Percentiles rank a stretch among this genome's conserved stretches.
Evolutionary conservation across 148 eudicot genomes (phyloP).

Genomic region (Nepenthes mirabilis): DNA sequence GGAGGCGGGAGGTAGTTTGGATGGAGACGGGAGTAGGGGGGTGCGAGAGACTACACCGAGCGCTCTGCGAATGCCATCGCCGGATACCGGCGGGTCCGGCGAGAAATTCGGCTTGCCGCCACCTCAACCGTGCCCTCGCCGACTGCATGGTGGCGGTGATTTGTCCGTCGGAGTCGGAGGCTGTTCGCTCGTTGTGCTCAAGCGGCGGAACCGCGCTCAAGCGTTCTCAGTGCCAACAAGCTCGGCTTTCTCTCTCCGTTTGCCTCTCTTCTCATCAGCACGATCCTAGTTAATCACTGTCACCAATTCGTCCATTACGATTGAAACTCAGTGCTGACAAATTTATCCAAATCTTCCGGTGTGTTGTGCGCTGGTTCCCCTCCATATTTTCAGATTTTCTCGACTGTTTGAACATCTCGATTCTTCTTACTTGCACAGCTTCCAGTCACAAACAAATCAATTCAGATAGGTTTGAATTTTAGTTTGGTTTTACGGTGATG

Average conservation of each 20-base stretch:
- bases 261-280: slow-evolving; percentile 47
- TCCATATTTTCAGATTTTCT: too few species aligned
- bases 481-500: too few species aligned
- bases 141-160: slow-evolving; percentile 35
- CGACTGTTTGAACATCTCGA: too few species aligned
- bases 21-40: background rate
- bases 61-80: slow-evolving; percentile 46
- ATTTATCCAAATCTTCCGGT: too few species aligned
- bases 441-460: too few species aligned
- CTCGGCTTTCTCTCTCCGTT: slow-evolving; percentile 45
- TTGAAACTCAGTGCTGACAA: too few species aligned
- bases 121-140: slow-evolving; percentile 48
- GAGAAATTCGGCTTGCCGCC: slow-evolving; percentile 43
- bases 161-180: slow-evolving; percentile 49
- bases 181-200: slow-evolving; percentile 52
- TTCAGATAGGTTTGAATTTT: too few species aligned
- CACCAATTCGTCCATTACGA: too few species aligned
- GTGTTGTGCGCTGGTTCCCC: too few species aligned
- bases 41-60: slow-evolving; percentile 36
- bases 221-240: slow-evolving; percentile 61
- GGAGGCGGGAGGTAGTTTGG: too few species aligned
- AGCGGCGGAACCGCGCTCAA: slow-evolving; percentile 64
- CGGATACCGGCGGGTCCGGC: slow-evolving; percentile 32
- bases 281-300: background rate
- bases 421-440: too few species aligned